Evolutionary conservation across 2,329 filamentous ascomycete genomes (phyloP), one percentile per base, ranked within the genome.

Genomic region (Cryphonectria japonica): DNA sequence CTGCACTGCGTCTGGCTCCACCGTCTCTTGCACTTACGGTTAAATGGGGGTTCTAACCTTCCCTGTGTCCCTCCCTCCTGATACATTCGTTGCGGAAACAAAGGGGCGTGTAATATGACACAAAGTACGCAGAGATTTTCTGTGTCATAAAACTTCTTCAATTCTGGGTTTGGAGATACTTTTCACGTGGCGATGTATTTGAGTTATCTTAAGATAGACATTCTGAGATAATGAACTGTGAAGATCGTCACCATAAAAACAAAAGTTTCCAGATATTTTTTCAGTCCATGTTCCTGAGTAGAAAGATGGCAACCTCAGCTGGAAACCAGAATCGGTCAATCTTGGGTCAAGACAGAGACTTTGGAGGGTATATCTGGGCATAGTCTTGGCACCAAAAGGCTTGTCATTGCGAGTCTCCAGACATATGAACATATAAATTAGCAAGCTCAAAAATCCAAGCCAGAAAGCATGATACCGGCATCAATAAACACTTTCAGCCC

Each of bases 1-100:
- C 43, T 66, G 64, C 64, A 37, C 64, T 52, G 46, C 64, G n/a
- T 54, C 64, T 66, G 64, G 64, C 64, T 13, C 46, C 43, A 66
- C 64, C 32, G 64, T 66, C 64, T 57, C 32, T n/a, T 66, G 64
- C 64, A 54, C 64, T 29, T 66, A 66, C 34, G 64, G 43, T 8
- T 66, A 66, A 14, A 66, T 3, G n/a, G 50, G 50, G n/a, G 3
- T 39, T 11, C 37, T 13, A 34, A 34, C 41, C 13, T 16, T 43
- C 50, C n/a, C 22, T 26, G 11, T 11, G 3, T 6, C 11, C 50
- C 50, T 54, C 11, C 50, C 50, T 54, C 50, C 4, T 50, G 19
- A 50, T 50, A 22, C n/a, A 13, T 32, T 16, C 29, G 52, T 29
- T 57, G 52, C 52, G 52, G 52, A 9, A 57, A 57, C 13, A 29